Conservation (phyloP, 192 early-diverging fungal genomes). For the Phycomyces nitens region DNA sequence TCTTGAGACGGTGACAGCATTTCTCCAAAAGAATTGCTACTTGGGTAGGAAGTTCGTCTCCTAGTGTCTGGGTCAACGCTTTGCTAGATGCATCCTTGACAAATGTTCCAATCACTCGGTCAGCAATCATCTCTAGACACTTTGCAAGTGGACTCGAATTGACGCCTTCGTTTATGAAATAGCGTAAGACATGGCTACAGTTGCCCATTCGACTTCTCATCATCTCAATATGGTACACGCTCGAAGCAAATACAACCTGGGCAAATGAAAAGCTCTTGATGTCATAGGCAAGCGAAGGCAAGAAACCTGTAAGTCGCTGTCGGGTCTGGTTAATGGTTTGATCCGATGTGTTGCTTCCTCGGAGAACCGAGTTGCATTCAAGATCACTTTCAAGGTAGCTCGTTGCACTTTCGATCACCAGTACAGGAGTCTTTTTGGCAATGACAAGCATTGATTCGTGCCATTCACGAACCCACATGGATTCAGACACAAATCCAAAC, state of each 20-base stretch:
- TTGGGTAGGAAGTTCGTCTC: slow-evolving; percentile 50
- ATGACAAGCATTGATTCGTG: slow-evolving; percentile 61
- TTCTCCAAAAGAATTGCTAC: slow-evolving; percentile 61
- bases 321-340: slow-evolving; percentile 56
- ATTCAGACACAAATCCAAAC: slow-evolving; percentile 70
- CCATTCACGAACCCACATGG: slow-evolving; percentile 77
- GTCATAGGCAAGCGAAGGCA: slow-evolving; percentile 52
- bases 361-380: slow-evolving; percentile 79
- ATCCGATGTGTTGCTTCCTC: slow-evolving; percentile 41
- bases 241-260: slow-evolving; percentile 76
- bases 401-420: slow-evolving; percentile 66
- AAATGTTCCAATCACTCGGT: slow-evolving; percentile 49
- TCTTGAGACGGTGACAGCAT: slow-evolving; percentile 65
- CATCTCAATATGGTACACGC: slow-evolving; percentile 81
- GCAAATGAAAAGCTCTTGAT: slow-evolving; percentile 65
- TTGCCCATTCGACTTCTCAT: slow-evolving; percentile 67
- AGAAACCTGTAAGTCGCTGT: slow-evolving; percentile 49
- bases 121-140: slow-evolving; percentile 76
- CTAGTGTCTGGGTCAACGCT: slow-evolving; percentile 45
- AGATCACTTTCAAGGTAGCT: slow-evolving; percentile 87
- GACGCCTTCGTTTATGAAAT: slow-evolving; percentile 85
- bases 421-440: slow-evolving; percentile 80
- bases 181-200: slow-evolving; percentile 71
- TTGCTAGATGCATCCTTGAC: slow-evolving; percentile 49
- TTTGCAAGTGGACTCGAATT: slow-evolving; percentile 69